These are phyloP conservation scores for Colletotrichum melonis DNA, from an alignment of 2,329 filamentous ascomycete genomes.

Conservation along the genomic window DNA sequence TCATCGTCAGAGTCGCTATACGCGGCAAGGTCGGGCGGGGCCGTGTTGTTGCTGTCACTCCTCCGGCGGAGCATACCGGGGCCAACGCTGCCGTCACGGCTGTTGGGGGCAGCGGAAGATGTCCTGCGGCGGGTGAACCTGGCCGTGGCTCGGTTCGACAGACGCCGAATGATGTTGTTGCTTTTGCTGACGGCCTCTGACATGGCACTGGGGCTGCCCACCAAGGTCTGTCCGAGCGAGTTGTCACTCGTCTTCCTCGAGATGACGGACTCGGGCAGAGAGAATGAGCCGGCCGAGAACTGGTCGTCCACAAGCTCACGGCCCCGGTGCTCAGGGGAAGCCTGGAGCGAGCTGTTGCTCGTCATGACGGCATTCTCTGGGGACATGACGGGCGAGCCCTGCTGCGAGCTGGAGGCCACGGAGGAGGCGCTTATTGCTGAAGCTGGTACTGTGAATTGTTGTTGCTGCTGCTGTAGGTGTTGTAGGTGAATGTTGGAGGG, in stretches of 20 bases:
- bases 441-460: conserved; percentile 52
- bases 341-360: conserved; percentile 72
- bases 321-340: conserved; percentile 73
- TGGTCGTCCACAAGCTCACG: conserved; percentile 62
- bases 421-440: conserved; percentile 69
- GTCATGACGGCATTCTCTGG: conserved; percentile 64
- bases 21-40: conserved; percentile 60
- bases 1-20: conserved; percentile 70
- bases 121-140: conserved; percentile 76
- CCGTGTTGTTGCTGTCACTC: conserved; percentile 87
- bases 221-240: conserved; percentile 72
- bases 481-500: conserved; percentile 38
- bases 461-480: conserved; percentile 43
- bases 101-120: conserved; percentile 80
- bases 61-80: conserved; percentile 88
- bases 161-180: conserved; percentile 77
- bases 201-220: conserved; percentile 67
- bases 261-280: conserved; percentile 80
- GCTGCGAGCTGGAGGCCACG: conserved; percentile 64
- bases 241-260: conserved; percentile 68
- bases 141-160: conserved; percentile 83
- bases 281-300: conserved; percentile 65
- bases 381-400: conserved; percentile 68
- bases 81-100: conserved; percentile 88
- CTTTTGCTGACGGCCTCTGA: conserved; percentile 51